Conservation (phyloP, 208 protist species). For the Crithidia expoeki region DNA sequence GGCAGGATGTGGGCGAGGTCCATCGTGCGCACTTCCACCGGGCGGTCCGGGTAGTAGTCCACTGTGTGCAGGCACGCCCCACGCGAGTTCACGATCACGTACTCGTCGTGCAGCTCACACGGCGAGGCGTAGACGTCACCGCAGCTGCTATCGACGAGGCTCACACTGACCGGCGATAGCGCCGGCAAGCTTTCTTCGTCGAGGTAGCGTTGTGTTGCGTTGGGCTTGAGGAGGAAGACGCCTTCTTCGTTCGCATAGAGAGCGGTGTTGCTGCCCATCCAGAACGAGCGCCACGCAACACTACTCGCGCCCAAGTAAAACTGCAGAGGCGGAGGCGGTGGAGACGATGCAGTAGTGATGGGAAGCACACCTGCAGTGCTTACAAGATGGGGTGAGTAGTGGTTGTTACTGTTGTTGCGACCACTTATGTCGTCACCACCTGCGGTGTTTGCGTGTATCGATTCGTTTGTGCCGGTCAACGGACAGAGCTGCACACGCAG, state of each 20-base stretch:
- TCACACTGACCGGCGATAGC: conserved; percentile 23
- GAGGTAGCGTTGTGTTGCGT: conserved; percentile 2
- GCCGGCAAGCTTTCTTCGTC: conserved; percentile 18
- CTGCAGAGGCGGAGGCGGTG: conserved; percentile 14
- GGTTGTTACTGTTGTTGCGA: neutral
- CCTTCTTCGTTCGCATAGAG: conserved; percentile 50
- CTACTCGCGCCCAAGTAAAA: conserved; percentile 53
- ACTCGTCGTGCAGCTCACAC: conserved; percentile 39
- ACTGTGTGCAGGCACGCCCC: conserved; percentile 40
- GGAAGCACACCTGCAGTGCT: neutral
- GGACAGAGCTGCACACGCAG: conserved; percentile 33
- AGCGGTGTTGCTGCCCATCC: conserved; percentile 46
- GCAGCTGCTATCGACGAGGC: conserved; percentile 42
- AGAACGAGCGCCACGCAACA: conserved; percentile 51
- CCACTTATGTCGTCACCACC: no score
- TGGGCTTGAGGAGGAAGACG: conserved; percentile 29
- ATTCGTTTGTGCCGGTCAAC: conserved; percentile 10
- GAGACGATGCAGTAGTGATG: neutral
- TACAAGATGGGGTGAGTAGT: neutral
- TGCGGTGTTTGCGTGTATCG: no score
- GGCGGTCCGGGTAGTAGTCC: neutral
- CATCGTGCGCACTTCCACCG: conserved; percentile 15
- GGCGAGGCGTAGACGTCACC: conserved; percentile 34
- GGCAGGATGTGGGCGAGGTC: conserved; percentile 35
- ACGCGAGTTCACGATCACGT: conserved; percentile 45